Percentiles rank a stretch among this genome's conserved stretches.
Conservation (phyloP, 2,329 filamentous ascomycete species). For the Orbilia ellipsospora region DNA sequence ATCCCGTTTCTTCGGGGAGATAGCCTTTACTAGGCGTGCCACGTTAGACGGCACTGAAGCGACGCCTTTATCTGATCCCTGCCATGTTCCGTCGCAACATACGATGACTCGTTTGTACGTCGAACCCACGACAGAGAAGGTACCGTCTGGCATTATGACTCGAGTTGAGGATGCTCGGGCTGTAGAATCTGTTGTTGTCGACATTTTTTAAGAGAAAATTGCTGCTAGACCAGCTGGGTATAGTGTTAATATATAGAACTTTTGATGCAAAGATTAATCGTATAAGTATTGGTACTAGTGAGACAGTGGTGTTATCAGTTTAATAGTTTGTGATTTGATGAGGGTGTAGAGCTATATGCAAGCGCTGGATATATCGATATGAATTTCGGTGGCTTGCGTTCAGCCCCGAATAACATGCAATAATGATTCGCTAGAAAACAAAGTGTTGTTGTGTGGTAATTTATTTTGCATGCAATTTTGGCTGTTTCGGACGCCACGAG, state of each 20-base stretch:
- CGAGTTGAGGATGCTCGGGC: conserved; percentile 38
- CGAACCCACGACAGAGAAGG: conserved; percentile 15
- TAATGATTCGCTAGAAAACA: too few relatives aligned
- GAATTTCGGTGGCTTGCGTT: too few relatives aligned
- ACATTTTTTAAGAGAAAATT: conserved; percentile 28
- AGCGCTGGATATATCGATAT: not conserved
- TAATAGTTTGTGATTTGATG: too few relatives aligned
- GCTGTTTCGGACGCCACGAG: not conserved
- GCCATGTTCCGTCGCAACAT: conserved; percentile 54
- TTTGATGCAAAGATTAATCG: too few relatives aligned
- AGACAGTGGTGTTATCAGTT: too few relatives aligned
- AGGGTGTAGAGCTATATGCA: too few relatives aligned
- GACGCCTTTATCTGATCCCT: conserved; percentile 48
- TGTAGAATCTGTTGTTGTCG: conserved; percentile 17
- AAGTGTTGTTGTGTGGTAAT: too few relatives aligned
- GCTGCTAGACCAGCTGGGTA: not conserved
- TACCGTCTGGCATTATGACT: conserved; percentile 23
- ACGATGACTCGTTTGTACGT: conserved; percentile 51
- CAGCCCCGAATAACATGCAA: too few relatives aligned
- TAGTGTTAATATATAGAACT: not conserved
- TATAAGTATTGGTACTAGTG: too few relatives aligned
- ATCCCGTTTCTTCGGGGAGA: conserved; percentile 31
- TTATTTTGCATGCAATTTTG: not conserved
- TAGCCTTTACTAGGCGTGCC: conserved; percentile 49
- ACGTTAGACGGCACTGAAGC: conserved; percentile 40